phyloP scores from a whole-genome alignment of 2,329 filamentous ascomycete genomes.

The Scopulariopsis brevicaulis region DNA sequence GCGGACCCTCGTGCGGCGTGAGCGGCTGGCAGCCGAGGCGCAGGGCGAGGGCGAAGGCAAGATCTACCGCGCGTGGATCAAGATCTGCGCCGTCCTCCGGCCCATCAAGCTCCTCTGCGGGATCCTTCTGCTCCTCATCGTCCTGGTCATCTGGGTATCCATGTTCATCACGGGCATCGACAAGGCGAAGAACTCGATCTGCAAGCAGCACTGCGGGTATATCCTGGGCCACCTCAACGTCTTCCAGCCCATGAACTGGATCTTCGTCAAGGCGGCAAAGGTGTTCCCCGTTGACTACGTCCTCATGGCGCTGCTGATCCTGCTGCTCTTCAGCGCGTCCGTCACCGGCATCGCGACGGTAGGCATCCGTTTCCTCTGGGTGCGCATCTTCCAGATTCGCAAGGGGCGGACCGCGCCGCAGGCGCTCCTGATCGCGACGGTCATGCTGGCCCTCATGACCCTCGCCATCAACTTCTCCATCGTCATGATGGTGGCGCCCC shows the following conservation, averaged over 20 bases:
- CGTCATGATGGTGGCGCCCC: conserved; percentile 87
- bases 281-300: conserved; percentile 89
- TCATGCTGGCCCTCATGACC: conserved; percentile 80
- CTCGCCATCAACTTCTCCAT: conserved; percentile 88
- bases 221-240: conserved; percentile 79
- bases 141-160: conserved; percentile 70
- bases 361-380: conserved; percentile 93
- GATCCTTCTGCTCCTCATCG: conserved; percentile 61
- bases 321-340: conserved; percentile 82
- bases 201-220: conserved; percentile 84
- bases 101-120: conserved; percentile 84
- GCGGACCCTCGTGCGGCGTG: conserved; percentile 78
- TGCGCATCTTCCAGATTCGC: conserved; percentile 83
- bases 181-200: conserved; percentile 91
- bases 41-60: conserved; percentile 65
- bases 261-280: conserved; percentile 69
- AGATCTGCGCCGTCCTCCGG: conserved; percentile 69
- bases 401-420: conserved; percentile 85
- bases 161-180: conserved; percentile 96
- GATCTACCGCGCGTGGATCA: conserved; percentile 67
- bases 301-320: conserved; percentile 71
- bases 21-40: conserved; percentile 75
- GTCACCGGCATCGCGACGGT: conserved; percentile 77
- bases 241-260: conserved; percentile 90
- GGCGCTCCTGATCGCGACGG: conserved; percentile 80